These are phyloP conservation scores for Nicotiana benthamiana DNA, from an alignment of 257 asterid species.

Conservation along the genomic window DNA sequence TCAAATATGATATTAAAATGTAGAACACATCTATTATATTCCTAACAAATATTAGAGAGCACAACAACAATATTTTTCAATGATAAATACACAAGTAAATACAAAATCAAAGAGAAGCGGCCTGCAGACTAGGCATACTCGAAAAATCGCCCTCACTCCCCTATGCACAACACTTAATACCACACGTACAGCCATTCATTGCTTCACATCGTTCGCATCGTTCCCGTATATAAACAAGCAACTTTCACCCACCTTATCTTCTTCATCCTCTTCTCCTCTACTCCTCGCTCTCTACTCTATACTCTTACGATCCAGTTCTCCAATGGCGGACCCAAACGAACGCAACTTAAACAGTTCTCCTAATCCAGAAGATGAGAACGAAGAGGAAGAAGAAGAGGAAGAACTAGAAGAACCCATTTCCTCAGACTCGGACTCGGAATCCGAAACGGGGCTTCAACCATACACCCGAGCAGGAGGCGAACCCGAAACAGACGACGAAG, in stretches of 20 bases:
- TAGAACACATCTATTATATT: no score
- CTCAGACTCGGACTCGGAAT: conserved; percentile 23
- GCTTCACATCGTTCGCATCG: background rate
- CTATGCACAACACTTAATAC: no score
- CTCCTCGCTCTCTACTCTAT: background rate
- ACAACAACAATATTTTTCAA: no score
- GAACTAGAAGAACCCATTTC: conserved; percentile 3
- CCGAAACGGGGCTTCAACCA: conserved; percentile 26
- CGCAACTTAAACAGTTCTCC: background rate
- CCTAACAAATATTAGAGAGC: no score
- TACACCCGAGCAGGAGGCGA: conserved; percentile 8
- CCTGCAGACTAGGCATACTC: no score
- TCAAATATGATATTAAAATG: no score
- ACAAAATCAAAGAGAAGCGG: no score
- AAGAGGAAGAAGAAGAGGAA: background rate
- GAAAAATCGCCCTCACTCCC: no score
- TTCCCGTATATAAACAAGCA: background rate
- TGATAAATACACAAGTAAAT: no score
- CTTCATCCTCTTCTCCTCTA: background rate
- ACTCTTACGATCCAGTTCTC: background rate
- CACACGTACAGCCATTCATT: no score
- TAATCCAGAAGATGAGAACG: conserved; percentile 11
- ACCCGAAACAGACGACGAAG: conserved; percentile 26
- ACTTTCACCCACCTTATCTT: conserved; percentile 5
- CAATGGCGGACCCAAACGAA: conserved; percentile 1